Evolutionary conservation across 2,329 filamentous ascomycete species (phyloP), one percentile per base, ranked within the genome.

Genomic region (Stagonosporopsis tanaceti): DNA sequence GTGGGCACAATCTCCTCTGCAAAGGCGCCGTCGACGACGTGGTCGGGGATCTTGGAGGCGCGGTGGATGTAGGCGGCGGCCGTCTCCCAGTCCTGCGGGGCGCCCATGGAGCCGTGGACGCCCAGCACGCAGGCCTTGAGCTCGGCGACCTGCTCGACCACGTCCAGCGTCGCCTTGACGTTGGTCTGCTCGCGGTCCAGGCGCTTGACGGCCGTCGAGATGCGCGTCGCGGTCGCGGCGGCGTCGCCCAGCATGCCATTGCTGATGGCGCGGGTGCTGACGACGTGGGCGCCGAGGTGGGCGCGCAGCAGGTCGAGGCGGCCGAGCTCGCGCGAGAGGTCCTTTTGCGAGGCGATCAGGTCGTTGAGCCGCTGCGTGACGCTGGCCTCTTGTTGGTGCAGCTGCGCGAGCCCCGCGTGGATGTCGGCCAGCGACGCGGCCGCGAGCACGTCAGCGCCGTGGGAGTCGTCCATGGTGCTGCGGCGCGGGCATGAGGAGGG

Each of bases 41-140:
- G 83, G 47, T 88, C 84, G 0, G 94, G 93, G 12, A 99, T 88
- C 65, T 90, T 88, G 59, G 88, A 88, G 6, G 95, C 93, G 41
- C 94, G 87, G 62, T 90, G 87, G 57, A 99, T 84, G 76, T 98
- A 98, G 44, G 86, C 90, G 2, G 95, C 95, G 3, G 95, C 95
- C 3, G 92, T 95, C 77, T 99, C 95, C 95, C 95, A 99, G 79
- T 99, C 95, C 77, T 99, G 95, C 39, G 95, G 92, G 4, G 93
- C 94, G 32, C 94, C 95, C 95, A 99, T 99, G 58, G 91, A 96
- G 17, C 93, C 95, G 25, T 94, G 89, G 11, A 98, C 93, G 40
- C 95, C 95, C 59, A 97, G 87, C 34, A 98, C 92, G 74, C 95
- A 99, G 8, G 95, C 91, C 79, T 98, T 98, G 64, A 99, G 88